Evolutionary conservation across 2,329 filamentous ascomycete genomes (phyloP), one percentile per base, ranked within the genome.

Genomic region (Zymoseptoria passerinii): DNA sequence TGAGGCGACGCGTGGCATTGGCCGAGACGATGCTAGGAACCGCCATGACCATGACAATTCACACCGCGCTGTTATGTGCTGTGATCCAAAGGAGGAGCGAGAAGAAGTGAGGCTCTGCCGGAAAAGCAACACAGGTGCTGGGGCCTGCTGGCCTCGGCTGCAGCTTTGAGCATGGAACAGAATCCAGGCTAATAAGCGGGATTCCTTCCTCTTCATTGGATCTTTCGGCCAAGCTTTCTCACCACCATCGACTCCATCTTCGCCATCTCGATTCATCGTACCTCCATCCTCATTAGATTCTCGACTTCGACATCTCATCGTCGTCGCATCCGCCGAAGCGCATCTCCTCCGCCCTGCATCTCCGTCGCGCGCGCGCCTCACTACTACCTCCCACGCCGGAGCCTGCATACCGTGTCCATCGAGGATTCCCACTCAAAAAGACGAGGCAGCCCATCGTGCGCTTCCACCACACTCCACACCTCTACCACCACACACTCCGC

Each of bases 11-110:
- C 23, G 64, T 59, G 29, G 62, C 65, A 48, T 57, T 58, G 48
- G 61, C 57, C n/a, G 62, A 63, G 23, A 66, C 48, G 20, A 66
- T 57, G 56, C 55, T 61, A 27, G 64, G 62, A 50, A 64, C 61
- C 29, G 65, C 61, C 65, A 66, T 66, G 35, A 44, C 35, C 35
- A 44, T 44, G 52, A 58, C 52, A 10, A 58, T 49, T 23, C 23
- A 23, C 23, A 23, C 23, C 23, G 23, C 23, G 23, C 4, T 23
- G 2, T 23, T 23, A 48, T 49, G 40, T 51, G 56, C 56, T 28
- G 50, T 28, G n/a, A 23, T 23, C 56, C 40, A 60, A 28, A 19
- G 50, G 40, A 57, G 60, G 54, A 52, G 52, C 54, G 61, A 58
- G 61, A 58, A 58, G 35, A 44, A 44, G 53, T 50, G 53, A 53